Evolutionary conservation across 371 early-diverging fungal genomes (phyloP).

Genomic region (Syncephalastrum contaminatum): DNA sequence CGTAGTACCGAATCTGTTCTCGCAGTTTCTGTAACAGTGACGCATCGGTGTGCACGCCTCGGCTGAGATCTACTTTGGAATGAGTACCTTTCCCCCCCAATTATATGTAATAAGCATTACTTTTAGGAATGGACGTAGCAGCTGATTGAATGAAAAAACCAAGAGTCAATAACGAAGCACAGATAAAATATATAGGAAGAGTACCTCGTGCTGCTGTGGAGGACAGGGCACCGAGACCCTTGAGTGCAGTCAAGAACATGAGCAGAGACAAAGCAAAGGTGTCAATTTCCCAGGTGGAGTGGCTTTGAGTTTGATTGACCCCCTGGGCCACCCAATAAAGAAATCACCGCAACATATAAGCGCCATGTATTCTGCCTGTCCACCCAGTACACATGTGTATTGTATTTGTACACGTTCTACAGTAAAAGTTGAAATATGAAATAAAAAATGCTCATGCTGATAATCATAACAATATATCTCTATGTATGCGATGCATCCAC

Average conservation of each 20-base stretch:
- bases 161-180: constrained; percentile 2
- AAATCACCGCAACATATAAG: no score
- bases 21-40: constrained; percentile 44
- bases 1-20: constrained; percentile 69
- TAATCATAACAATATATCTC: no score
- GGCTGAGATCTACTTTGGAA: constrained; percentile 9
- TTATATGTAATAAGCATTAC: background rate
- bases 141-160: background rate
- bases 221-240: constrained; percentile 18
- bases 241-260: constrained; percentile 23
- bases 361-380: no score
- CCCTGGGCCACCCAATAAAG: no score
- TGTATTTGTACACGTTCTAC: no score
- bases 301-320: no score
- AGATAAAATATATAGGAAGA: background rate
- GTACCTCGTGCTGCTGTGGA: constrained; percentile 18
- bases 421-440: no score
- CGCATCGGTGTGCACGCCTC: constrained; percentile 21
- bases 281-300: no score
- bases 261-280: no score
- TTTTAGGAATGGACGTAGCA: background rate
- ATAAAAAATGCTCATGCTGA: no score
- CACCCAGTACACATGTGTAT: no score
- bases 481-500: no score
- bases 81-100: background rate